These are phyloP conservation scores for Aspergillus phoenicis DNA, from an alignment of 2,329 filamentous ascomycete genomes.

Conservation along the genomic window DNA sequence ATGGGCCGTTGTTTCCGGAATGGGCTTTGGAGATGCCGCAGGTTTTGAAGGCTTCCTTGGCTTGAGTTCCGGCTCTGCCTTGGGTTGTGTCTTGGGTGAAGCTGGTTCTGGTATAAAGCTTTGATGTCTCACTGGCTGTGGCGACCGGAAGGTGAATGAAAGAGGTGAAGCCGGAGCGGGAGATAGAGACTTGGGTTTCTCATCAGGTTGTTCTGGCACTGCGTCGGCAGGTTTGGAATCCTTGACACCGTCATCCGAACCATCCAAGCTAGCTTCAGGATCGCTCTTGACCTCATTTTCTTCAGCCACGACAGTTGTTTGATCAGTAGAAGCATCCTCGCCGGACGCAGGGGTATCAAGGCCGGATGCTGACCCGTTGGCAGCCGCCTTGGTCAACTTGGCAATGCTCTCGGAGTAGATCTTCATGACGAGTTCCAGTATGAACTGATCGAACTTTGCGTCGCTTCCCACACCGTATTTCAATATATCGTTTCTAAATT, in stretches of 20 bases:
- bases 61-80: background rate
- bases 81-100: background rate
- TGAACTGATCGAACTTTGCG: background rate
- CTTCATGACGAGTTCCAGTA: background rate
- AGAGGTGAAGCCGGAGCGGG: background rate
- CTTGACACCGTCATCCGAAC: background rate
- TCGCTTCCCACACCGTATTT: background rate
- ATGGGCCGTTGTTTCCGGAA: background rate
- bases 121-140: background rate
- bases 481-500: background rate
- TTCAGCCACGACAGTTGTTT: no score
- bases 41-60: background rate
- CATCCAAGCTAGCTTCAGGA: background rate
- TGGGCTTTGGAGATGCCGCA: background rate
- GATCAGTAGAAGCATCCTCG: background rate
- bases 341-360: no score
- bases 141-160: background rate
- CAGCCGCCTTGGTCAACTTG: background rate
- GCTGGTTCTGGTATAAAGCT: background rate
- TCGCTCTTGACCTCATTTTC: background rate
- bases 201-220: background rate
- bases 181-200: background rate
- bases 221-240: background rate
- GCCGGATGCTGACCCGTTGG: no score
- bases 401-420: background rate